phyloP scores from a whole-genome alignment of 2,329 filamentous ascomycete species.

The Byssothecium circinans region DNA sequence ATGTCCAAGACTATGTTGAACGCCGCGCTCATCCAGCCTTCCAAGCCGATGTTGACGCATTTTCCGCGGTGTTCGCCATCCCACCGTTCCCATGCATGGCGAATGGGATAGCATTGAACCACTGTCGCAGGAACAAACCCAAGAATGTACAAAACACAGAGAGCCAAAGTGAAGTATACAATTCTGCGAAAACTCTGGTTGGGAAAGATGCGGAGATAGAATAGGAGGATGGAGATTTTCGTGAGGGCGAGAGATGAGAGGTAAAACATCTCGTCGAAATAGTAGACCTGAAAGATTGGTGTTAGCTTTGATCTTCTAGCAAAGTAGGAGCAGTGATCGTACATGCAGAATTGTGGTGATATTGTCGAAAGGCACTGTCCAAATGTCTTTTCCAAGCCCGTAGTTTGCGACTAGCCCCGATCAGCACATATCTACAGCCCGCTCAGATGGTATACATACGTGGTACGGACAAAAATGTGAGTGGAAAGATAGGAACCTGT shows the following conservation, averaged over 20 bases:
- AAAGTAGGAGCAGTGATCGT: too few relatives aligned
- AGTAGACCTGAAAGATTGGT: too few relatives aligned
- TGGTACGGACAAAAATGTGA: not conserved
- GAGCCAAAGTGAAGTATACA: conserved; percentile 18
- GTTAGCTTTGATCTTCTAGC: too few relatives aligned
- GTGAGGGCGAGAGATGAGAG: conserved; percentile 22
- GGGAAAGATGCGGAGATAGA: conserved; percentile 38
- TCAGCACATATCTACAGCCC: too few relatives aligned
- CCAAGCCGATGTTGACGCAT: conserved; percentile 28
- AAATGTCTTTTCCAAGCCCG: conserved; percentile 56
- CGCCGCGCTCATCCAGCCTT: conserved; percentile 32
- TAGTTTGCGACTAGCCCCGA: conserved; percentile 39
- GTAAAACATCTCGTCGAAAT: conserved; percentile 25
- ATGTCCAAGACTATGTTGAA: conserved; percentile 38
- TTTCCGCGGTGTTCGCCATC: conserved; percentile 28
- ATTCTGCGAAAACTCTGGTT: conserved; percentile 15
- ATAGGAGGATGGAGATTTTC: conserved; percentile 34
- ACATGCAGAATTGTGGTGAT: conserved; percentile 50
- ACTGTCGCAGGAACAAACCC: conserved; percentile 19
- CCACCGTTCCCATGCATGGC: conserved; percentile 28
- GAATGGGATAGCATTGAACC: conserved; percentile 26
- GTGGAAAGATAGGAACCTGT: not conserved
- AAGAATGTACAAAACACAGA: conserved; percentile 22
- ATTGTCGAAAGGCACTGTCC: conserved; percentile 49
- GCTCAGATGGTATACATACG: too few relatives aligned